A percentile compares a stretch with the other conserved stretches of the same genome.
phyloP scores from a whole-genome alignment of 192 early-diverging fungal species.

The Entomortierella chlamydospora region DNA sequence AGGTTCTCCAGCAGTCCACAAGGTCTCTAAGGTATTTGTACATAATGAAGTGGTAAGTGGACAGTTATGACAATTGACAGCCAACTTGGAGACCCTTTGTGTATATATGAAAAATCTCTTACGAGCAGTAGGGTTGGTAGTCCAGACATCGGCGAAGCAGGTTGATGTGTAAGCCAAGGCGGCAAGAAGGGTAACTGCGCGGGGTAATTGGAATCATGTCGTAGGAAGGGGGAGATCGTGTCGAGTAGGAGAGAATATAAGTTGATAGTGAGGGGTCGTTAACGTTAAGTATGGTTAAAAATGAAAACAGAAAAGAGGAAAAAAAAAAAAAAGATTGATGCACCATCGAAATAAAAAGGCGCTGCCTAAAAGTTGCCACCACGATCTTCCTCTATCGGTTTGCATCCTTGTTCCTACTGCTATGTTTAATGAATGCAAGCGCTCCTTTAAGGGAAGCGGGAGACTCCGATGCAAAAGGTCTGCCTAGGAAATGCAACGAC shows the following conservation, averaged over 20 bases:
- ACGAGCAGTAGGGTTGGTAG: constrained; percentile 25
- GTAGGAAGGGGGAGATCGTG: too few species aligned
- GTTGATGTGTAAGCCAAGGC: constrained; percentile 20
- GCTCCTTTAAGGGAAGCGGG: background rate
- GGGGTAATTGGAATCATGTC: constrained; percentile 2
- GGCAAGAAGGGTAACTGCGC: constrained; percentile 3
- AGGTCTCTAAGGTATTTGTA: constrained; percentile 2
- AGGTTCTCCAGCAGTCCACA: constrained; percentile 17
- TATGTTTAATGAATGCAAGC: too few species aligned
- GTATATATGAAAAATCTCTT: background rate
- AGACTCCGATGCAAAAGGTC: background rate
- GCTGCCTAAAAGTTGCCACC: too few species aligned
- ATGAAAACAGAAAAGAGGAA: background rate
- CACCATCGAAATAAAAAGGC: too few species aligned
- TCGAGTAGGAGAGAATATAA: too few species aligned
- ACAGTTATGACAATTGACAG: too few species aligned
- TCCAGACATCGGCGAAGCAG: constrained; percentile 7
- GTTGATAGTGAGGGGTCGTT: background rate
- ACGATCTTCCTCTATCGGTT: too few species aligned
- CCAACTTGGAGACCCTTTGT: too few species aligned
- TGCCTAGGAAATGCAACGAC: too few species aligned
- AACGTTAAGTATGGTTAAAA: background rate
- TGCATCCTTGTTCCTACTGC: too few species aligned
- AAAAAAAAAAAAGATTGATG: background rate
- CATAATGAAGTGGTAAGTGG: too few species aligned